Evolutionary conservation across 306 rosid species (phyloP).

Genomic region (Vigna nakashimae): DNA sequence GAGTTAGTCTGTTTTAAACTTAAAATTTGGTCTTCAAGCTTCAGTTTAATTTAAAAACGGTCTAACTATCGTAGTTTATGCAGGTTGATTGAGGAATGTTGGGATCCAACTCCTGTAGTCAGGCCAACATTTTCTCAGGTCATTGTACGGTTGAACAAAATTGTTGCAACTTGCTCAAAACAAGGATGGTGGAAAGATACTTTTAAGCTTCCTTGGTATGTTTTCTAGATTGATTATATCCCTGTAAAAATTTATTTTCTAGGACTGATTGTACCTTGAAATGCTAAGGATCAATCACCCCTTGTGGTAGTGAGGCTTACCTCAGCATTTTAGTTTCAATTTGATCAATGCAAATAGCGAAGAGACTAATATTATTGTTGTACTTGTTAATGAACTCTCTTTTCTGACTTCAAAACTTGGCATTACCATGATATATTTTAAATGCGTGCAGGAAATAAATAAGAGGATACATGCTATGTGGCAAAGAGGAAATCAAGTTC

Average conservation of each 20-base stretch:
- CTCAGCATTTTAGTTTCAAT: slow-evolving; percentile 33
- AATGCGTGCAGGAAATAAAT: slow-evolving; percentile 58
- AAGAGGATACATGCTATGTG: slow-evolving; percentile 21
- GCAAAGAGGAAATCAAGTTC: slow-evolving; percentile 39
- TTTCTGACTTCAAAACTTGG: slow-evolving; percentile 18
- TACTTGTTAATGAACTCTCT: neutral
- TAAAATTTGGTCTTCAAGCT: slow-evolving; percentile 29
- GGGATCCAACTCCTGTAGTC: slow-evolving; percentile 80
- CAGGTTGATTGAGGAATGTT: slow-evolving; percentile 97
- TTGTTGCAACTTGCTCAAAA: slow-evolving; percentile 84
- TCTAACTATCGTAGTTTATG: slow-evolving; percentile 47
- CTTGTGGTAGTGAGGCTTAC: neutral
- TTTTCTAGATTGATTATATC: slow-evolving; percentile 36
- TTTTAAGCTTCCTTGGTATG: slow-evolving; percentile 96
- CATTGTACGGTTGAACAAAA: slow-evolving; percentile 82
- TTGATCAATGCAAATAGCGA: neutral
- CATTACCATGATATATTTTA: slow-evolving; percentile 31
- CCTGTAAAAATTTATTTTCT: slow-evolving; percentile 20
- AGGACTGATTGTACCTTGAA: slow-evolving; percentile 8
- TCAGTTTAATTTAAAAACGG: slow-evolving; percentile 28
- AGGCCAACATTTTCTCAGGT: slow-evolving; percentile 92
- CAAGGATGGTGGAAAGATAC: slow-evolving; percentile 99
- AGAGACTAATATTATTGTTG: slow-evolving; percentile 25
- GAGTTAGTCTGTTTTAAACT: slow-evolving; percentile 68
- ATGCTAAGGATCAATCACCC: slow-evolving; percentile 22